These are phyloP conservation scores for Symbiotaphrina buchneri DNA, from an alignment of 495 filamentous ascomycete species.

Conservation along the genomic window DNA sequence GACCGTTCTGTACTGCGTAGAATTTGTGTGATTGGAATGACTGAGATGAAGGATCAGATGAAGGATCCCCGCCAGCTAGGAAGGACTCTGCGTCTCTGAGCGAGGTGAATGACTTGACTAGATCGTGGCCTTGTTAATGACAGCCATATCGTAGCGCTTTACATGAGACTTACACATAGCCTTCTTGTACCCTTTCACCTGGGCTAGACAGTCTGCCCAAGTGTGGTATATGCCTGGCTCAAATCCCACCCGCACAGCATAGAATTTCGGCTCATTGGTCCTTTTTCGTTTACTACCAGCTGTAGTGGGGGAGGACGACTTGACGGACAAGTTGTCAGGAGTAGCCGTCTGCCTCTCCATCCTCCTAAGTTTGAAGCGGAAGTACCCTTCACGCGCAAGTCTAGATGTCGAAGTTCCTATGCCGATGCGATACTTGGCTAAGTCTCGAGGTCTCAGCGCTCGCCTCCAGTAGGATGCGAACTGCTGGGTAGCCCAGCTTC, in stretches of 20 bases:
- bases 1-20: conserved; percentile 72
- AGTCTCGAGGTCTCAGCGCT: too few species aligned
- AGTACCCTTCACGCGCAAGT: too few species aligned
- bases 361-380: too few species aligned
- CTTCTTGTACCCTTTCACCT: conserved; percentile 69
- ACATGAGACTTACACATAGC: conserved; percentile 41
- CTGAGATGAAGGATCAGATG: conserved; percentile 12
- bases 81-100: conserved; percentile 60
- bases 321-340: conserved; percentile 1
- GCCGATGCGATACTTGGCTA: too few species aligned
- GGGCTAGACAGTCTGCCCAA: conserved; percentile 61
- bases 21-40: conserved; percentile 26
- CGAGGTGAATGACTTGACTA: conserved; percentile 70
- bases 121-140: conserved; percentile 3
- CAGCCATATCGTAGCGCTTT: conserved; percentile 5
- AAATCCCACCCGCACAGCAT: conserved; percentile 60
- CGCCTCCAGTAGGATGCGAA: too few species aligned
- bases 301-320: conserved; percentile 9
- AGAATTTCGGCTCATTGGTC: conserved; percentile 43
- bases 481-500: too few species aligned
- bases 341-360: too few species aligned
- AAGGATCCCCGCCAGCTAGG: conserved; percentile 34
- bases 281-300: conserved; percentile 44
- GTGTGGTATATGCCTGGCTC: conserved; percentile 70
- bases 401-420: too few species aligned